Evolutionary conservation across 31 red algal species (phyloP), one percentile per base, ranked within the genome.

Genomic region (Porphyra umbilicalis): DNA sequence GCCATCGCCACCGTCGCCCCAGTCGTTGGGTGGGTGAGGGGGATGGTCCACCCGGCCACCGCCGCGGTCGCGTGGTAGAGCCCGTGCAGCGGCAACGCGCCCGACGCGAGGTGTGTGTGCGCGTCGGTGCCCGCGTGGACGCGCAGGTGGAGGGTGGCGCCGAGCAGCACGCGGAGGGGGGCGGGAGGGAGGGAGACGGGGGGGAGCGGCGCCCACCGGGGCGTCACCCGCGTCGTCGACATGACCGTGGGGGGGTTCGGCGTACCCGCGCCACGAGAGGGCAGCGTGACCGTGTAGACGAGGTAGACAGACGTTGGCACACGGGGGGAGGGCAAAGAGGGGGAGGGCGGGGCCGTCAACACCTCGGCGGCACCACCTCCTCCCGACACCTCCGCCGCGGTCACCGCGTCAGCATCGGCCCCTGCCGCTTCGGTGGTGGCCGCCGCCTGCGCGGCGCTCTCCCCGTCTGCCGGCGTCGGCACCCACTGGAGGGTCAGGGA

Each of bases 11-110:
- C 90, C 30, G 82, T 80, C 13, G 90, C 90, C 8, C 85, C 87
- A 44, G 80, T 35, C 16, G 85, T 80, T 38, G 90, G 87, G 25
- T 91, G 89, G 84, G 89, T 76, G 30, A 84, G 86, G 74, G 89
- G 57, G 13, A 71, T 18, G 25, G 25, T 18, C 14, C 7, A 13
- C 57, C 3, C 11, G 2, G 57, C 25, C 13, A 29, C 2, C 20
- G 57, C 57, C 25, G 57, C 57, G 57, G 57, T 71, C 25, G 57
- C 57, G 57, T 71, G 57, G 57, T n/a, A n/a, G 2, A 71, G 57
- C 3, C 30, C 57, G 20, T 10, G 13, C 57, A 71, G 57, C 57
- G 57, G 57, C 57, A 71, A 18, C 57, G 57, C 20, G 25, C 11
- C 57, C 25, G 13, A 18, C 4, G 57, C 57, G 57, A 71, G 57